Conservation (phyloP, 345 rosid species). For the Aethionema arabicum region DNA sequence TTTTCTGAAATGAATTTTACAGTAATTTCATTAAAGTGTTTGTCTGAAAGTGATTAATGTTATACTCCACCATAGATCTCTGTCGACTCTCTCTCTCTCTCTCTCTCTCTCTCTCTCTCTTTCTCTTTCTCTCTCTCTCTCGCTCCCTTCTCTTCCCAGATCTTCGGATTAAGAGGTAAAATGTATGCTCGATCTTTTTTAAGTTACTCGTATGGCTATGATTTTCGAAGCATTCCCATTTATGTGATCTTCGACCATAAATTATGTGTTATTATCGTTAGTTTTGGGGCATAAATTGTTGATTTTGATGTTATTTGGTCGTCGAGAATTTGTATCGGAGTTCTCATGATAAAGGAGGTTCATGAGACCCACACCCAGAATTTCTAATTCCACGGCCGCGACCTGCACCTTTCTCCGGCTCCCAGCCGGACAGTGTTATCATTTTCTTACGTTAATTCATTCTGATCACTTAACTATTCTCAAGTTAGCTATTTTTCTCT, state of each 20-base stretch:
- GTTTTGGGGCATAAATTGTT: not conserved
- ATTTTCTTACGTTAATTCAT: too few relatives aligned
- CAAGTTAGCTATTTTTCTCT: too few relatives aligned
- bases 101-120: too few relatives aligned
- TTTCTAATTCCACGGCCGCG: too few relatives aligned
- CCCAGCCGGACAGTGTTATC: too few relatives aligned
- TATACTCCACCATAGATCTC: conserved; percentile 21
- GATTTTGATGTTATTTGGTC: not conserved
- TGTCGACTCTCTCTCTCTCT: not conserved
- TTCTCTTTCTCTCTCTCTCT: too few relatives aligned
- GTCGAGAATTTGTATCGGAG: not conserved
- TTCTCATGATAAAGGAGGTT: not conserved
- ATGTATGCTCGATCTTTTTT: conserved; percentile 7
- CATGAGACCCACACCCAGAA: too few relatives aligned
- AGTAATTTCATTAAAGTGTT: too few relatives aligned
- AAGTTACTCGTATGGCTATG: not conserved
- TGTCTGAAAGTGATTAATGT: not conserved
- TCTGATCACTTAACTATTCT: too few relatives aligned
- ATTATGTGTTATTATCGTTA: not conserved
- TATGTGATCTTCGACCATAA: not conserved
- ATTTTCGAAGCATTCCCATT: not conserved
- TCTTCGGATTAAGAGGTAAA: conserved; percentile 27
- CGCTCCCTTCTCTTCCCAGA: conserved; percentile 5
- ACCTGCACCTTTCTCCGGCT: too few relatives aligned
- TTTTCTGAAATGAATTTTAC: too few relatives aligned